These are phyloP conservation scores for Xylaria flabelliformis DNA, from an alignment of 495 filamentous ascomycete species.

Conservation along the genomic window DNA sequence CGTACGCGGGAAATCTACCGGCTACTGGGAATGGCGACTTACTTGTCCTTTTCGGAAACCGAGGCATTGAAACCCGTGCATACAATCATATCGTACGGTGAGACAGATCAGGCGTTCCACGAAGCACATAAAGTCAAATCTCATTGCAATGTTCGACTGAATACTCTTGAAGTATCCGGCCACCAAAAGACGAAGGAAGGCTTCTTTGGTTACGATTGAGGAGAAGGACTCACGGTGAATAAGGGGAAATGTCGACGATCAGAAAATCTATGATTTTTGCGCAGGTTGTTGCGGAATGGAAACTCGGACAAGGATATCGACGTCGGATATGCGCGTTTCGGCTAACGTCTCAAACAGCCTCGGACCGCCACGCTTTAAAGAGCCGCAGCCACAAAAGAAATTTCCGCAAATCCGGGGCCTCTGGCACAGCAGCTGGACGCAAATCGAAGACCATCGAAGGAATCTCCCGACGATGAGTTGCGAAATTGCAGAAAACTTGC, in stretches of 20 bases:
- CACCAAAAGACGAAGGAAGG: not conserved
- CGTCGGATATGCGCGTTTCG: conserved; percentile 2
- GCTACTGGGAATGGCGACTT: not conserved
- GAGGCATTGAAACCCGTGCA: not conserved
- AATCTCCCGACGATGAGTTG: not conserved
- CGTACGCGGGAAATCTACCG: not conserved
- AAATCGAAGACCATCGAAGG: not conserved
- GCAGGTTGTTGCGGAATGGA: not conserved
- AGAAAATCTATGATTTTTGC: not conserved
- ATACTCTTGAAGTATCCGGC: not conserved
- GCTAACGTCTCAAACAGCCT: not conserved
- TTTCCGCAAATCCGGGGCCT: not conserved
- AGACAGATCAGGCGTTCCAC: not conserved
- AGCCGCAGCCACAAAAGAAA: not conserved
- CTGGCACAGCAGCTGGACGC: not conserved
- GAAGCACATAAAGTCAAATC: not conserved
- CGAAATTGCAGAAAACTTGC: not conserved
- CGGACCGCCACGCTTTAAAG: not conserved
- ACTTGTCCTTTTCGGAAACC: not conserved
- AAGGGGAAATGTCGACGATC: not conserved
- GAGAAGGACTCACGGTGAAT: not conserved
- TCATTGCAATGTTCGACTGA: not conserved
- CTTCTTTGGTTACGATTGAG: not conserved
- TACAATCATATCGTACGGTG: not conserved
- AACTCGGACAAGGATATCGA: not conserved